Evolutionary conservation across 352 stramenopile species (phyloP).

Genomic region (Phytophthora quininea): DNA sequence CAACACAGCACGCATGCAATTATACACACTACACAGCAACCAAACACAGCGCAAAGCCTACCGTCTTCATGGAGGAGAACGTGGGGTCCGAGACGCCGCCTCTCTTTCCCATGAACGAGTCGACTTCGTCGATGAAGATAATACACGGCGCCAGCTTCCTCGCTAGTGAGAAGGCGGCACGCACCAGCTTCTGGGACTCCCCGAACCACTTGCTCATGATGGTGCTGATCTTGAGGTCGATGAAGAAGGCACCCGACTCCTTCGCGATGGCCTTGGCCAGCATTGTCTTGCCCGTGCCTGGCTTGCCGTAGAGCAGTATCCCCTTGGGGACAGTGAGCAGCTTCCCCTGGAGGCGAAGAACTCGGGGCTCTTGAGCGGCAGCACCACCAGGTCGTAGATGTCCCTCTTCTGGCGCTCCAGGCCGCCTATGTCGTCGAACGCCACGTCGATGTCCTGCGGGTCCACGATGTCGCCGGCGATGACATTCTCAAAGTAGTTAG

Average conservation of each 20-base stretch:
- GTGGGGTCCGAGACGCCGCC: slow-evolving; percentile 79
- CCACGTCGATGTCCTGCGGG: slow-evolving; percentile 90
- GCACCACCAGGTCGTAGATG: slow-evolving; percentile 96
- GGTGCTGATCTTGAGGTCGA: slow-evolving; percentile 89
- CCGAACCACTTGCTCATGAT: slow-evolving; percentile 93
- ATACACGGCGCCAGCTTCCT: slow-evolving; percentile 96
- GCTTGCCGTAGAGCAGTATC: slow-evolving; percentile 85
- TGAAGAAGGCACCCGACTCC: slow-evolving; percentile 91
- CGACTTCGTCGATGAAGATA: slow-evolving; percentile 99
- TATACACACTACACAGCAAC: slow-evolving; percentile 1
- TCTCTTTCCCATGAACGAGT: slow-evolving; percentile 92
- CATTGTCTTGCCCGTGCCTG: slow-evolving; percentile 92
- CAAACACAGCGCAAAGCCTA: slow-evolving; percentile 16
- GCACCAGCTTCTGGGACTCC: slow-evolving; percentile 94
- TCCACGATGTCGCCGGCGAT: slow-evolving; percentile 96
- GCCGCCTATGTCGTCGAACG: slow-evolving; percentile 96
- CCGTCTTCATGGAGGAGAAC: slow-evolving; percentile 89
- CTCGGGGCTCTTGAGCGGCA: slow-evolving; percentile 91
- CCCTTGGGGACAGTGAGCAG: slow-evolving; percentile 88
- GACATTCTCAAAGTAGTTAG: slow-evolving; percentile 89
- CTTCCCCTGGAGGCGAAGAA: slow-evolving; percentile 90
- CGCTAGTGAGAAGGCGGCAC: slow-evolving; percentile 93
- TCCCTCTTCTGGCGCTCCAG: slow-evolving; percentile 96
- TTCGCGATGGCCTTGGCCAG: slow-evolving; percentile 95
- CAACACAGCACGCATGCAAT: slow-evolving; percentile 13